Evolutionary conservation across 176 grass and related monocot species (phyloP).

Genomic region (Phragmites australis): DNA sequence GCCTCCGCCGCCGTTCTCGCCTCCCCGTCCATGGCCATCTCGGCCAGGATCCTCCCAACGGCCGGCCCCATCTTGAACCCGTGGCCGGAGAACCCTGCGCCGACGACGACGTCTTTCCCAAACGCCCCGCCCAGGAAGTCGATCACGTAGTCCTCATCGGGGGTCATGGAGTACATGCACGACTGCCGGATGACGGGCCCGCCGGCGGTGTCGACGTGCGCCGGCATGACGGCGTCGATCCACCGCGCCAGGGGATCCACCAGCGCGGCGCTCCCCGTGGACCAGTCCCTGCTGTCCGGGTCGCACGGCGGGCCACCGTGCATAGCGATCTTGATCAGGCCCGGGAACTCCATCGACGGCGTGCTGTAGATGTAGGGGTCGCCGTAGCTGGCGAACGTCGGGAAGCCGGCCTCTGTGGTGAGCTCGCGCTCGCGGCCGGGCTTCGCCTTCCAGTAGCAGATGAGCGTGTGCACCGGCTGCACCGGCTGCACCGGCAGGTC

Average conservation of each 20-base stretch:
- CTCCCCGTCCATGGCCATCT: conserved; percentile 68
- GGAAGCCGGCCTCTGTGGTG: conserved; percentile 58
- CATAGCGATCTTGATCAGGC: conserved; percentile 82
- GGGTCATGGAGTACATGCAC: conserved; percentile 95
- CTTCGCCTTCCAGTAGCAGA: conserved; percentile 87
- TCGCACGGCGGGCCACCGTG: conserved; percentile 77
- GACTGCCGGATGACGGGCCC: conserved; percentile 67
- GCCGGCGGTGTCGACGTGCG: conserved; percentile 44
- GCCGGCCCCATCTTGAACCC: conserved; percentile 86
- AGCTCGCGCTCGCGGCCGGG: conserved; percentile 52
- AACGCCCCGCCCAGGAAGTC: conserved; percentile 82
- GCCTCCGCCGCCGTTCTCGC: conserved; percentile 30
- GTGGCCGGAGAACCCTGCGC: conserved; percentile 82
- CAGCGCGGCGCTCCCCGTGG: conserved; percentile 23
- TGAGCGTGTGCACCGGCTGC: conserved; percentile 65
- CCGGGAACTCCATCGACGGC: conserved; percentile 79
- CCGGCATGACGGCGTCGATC: conserved; percentile 62
- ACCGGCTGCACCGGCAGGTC: conserved; percentile 67
- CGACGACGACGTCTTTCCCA: conserved; percentile 78
- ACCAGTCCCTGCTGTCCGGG: conserved; percentile 70
- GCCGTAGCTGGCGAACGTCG: conserved; percentile 93
- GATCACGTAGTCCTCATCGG: conserved; percentile 80
- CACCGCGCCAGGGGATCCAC: conserved; percentile 58
- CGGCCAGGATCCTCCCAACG: conserved; percentile 68
- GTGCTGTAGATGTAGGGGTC: conserved; percentile 77